Percentiles rank a stretch among this genome's conserved stretches.
Evolutionary conservation across 371 early-diverging fungal species (phyloP).

Genomic region (Mucor racemosus): DNA sequence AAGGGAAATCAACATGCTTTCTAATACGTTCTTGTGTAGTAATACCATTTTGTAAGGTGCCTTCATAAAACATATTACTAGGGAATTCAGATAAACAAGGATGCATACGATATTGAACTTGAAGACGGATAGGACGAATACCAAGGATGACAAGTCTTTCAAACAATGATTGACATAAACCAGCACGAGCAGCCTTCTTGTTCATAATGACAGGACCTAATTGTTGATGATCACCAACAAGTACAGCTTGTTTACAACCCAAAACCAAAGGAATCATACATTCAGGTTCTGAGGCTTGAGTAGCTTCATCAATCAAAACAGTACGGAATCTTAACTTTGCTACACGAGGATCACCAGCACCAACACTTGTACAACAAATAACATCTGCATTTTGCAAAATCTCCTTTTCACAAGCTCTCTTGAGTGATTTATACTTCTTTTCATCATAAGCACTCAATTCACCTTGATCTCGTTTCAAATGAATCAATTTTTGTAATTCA

Average conservation of each 20-base stretch:
- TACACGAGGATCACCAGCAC: conserved; percentile 96
- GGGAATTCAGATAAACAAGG: conserved; percentile 98
- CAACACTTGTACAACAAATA: conserved; percentile 97
- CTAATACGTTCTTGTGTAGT: conserved; percentile 91
- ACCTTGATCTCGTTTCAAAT: conserved; percentile 86
- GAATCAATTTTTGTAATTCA: conserved; percentile 90
- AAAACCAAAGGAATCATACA: conserved; percentile 96
- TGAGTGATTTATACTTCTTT: conserved; percentile 79
- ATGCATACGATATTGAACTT: conserved; percentile 99
- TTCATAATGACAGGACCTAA: conserved; percentile 98
- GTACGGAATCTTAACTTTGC: conserved; percentile 87
- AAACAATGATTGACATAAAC: conserved; percentile 95
- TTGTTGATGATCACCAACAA: conserved; percentile 99
- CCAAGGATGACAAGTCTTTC: conserved; percentile 95
- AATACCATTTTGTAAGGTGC: conserved; percentile 95
- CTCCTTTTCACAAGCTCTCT: conserved; percentile 85
- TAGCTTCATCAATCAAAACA: conserved; percentile 98
- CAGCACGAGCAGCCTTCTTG: conserved; percentile 95
- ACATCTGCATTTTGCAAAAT: conserved; percentile 95
- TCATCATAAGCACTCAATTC: conserved; percentile 90
- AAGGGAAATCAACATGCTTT: conserved; percentile 89
- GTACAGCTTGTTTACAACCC: conserved; percentile 93
- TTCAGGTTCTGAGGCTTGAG: conserved; percentile 98
- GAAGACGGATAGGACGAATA: conserved; percentile 91
- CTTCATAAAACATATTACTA: conserved; percentile 99